Evolutionary conservation across 2,329 filamentous ascomycete species (phyloP).

Genomic region (Epichloe uncinata): DNA sequence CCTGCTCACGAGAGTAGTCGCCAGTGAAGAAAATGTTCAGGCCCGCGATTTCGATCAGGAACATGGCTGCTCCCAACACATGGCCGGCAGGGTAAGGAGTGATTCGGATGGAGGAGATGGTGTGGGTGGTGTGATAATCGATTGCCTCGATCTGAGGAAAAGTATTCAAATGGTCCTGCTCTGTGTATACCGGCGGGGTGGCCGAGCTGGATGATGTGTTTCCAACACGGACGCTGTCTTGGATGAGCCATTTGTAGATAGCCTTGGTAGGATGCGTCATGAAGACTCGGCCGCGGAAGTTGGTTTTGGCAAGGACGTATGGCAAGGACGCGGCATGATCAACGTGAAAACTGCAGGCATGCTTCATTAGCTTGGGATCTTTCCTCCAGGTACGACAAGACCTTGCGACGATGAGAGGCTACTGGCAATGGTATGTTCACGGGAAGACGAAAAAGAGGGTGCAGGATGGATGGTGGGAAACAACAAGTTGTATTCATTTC

Average conservation of each 20-base stretch:
- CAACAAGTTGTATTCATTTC: conserved; percentile 25
- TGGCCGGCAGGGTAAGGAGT: conserved; percentile 95
- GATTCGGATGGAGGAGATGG: conserved; percentile 89
- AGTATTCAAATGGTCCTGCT: conserved; percentile 87
- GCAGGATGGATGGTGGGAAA: conserved; percentile 13
- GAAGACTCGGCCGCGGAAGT: conserved; percentile 91
- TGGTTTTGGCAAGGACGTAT: conserved; percentile 94
- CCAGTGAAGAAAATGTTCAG: conserved; percentile 96
- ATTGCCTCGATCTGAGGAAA: conserved; percentile 94
- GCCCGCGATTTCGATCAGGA: conserved; percentile 90
- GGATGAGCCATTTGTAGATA: conserved; percentile 99
- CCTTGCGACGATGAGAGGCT: neutral
- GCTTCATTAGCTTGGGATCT: conserved; percentile 4
- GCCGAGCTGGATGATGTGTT: conserved; percentile 50
- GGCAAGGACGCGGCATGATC: conserved; percentile 98
- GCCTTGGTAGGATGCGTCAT: conserved; percentile 99
- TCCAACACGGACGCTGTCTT: conserved; percentile 87
- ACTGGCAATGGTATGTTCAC: neutral
- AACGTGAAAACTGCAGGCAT: conserved; percentile 62
- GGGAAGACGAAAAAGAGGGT: neutral
- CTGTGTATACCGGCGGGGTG: conserved; percentile 76
- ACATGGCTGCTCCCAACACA: conserved; percentile 98
- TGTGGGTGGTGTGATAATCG: conserved; percentile 96
- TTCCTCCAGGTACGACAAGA: neutral
- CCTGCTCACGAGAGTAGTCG: conserved; percentile 92